Base-by-base conservation (phyloP, 257 asterid species). In the Gentiana macrophylla region DNA sequence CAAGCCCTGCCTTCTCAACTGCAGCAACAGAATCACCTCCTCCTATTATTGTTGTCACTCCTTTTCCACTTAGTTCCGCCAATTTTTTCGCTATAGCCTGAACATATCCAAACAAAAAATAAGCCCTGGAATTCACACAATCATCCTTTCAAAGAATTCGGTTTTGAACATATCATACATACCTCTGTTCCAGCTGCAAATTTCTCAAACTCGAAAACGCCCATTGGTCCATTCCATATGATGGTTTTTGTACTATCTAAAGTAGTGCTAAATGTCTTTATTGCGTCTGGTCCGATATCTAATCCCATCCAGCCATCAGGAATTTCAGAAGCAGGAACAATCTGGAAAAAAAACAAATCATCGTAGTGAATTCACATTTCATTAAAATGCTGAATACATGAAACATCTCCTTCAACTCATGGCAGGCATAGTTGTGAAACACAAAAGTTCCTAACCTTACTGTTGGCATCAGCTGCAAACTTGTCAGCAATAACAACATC, bases 11-110 rank as follows among this genome's bases (percentile, higher is more conserved):
- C 83, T 84, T 84, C 84, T 88, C 96, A 0, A 84, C 96, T 3
- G 96, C 96, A 15, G 96, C 96, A 12, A 88, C 96, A 1, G 95
- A 88, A 71, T 88, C 95, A 5, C 96, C 94, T 35, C 95, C 96
- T 66, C 94, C 96, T 0, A 88, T 84, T 61, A 88, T 84, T 33
- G 96, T 82, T 15, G 94, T 84, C 72, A 79, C 96, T 50, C 96
- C 96, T 62, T 79, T 84, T 13, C 84, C 95, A 12, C 96, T 79
- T 11, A 88, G 88, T 62, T 88, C 94, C 0, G 94, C 96, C 73
- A 88, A 62, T 65, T 80, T 88, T 70, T 74, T 80, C 1, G 96
- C 96, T 35, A 82, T 67, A 33, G 88, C 70, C 96, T 87, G 76
- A 36, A 37, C 50, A 67, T 36, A 43, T 41, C 5, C 46, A 41